phyloP scores from a whole-genome alignment of 305 asterid species.

The Fraxinus xanthoxyloides region DNA sequence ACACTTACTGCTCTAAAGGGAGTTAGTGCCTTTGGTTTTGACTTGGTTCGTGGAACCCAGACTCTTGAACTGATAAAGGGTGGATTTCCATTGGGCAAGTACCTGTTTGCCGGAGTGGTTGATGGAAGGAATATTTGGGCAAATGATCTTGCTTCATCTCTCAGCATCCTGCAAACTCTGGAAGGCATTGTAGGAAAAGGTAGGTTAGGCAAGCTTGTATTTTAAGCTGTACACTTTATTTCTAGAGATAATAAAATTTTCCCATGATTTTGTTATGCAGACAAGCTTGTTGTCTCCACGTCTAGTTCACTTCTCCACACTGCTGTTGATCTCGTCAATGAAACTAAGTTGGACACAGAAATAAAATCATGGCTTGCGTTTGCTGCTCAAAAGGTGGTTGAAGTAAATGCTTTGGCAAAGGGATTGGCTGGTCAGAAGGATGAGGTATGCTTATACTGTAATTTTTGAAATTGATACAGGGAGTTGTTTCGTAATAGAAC shows the following conservation, averaged over 20 bases:
- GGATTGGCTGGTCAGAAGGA: constrained; percentile 53
- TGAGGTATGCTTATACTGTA: constrained; percentile 35
- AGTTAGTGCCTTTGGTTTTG: constrained; percentile 56
- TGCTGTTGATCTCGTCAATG: constrained; percentile 53
- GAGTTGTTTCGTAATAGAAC: not conserved
- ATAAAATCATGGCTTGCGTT: constrained; percentile 68
- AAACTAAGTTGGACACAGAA: constrained; percentile 54
- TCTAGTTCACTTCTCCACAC: constrained; percentile 63
- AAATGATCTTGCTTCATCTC: constrained; percentile 56
- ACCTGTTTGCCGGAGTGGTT: constrained; percentile 59
- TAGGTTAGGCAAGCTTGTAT: constrained; percentile 10
- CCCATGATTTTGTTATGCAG: constrained; percentile 21
- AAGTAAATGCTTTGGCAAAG: constrained; percentile 65
- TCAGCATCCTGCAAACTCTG: constrained; percentile 39
- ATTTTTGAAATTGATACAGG: not conserved
- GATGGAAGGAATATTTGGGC: constrained; percentile 80
- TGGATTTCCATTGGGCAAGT: constrained; percentile 52
- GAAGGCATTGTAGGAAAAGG: constrained; percentile 63
- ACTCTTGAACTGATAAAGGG: constrained; percentile 53
- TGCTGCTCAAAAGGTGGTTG: constrained; percentile 68
- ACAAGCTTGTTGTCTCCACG: constrained; percentile 61
- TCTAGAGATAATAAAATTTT: not conserved
- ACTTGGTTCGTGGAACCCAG: constrained; percentile 57
- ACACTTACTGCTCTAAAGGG: constrained; percentile 46
- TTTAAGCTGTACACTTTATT: not conserved